Base-by-base conservation (phyloP, 1,139 yeast species). In the Blastobotrys elegans region DNA sequence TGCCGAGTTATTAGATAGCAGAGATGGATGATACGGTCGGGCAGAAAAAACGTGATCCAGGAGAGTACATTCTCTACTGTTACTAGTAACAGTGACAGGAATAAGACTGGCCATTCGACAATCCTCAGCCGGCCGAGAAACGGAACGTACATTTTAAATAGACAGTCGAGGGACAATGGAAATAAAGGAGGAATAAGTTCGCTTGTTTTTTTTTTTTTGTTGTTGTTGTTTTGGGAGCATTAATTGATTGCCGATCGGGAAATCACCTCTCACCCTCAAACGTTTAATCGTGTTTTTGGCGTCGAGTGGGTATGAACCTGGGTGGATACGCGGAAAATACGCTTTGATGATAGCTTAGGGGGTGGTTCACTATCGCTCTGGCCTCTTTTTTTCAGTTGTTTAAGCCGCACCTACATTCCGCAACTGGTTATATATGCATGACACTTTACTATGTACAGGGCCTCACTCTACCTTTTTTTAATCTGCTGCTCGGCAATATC, bases 401-500 rank as follows among this genome's bases (percentile, higher is more conserved):
- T n/a, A n/a, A n/a, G n/a, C n/a, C n/a, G n/a, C n/a, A n/a, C n/a
- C n/a, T n/a, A n/a, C n/a, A n/a, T n/a, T n/a, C n/a, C n/a, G n/a
- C n/a, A n/a, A n/a, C n/a, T n/a, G n/a, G n/a, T n/a, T n/a, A n/a
- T n/a, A n/a, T n/a, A n/a, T n/a, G n/a, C n/a, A n/a, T n/a, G n/a
- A 27, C 13, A 27, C 30, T 8, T 27, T 27, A 27, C 11, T 27
- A 27, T 27, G 13, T 27, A 27, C 30, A 27, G 8, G 8, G 30
- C 30, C 13, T 27, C 13, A 30, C 6, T 14, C 22, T 37, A 37
- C 21, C 24, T 22, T 16, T 22, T 21, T 11, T n/a, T 37, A 8
- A 37, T 14, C 30, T 37, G 40, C 11, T 37, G 68, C 47, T 75
- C 73, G 1, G 70, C 71, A 46, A 70, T 60, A 51, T 74, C 80